Conservation (phyloP, 306 rosid genomes). For the Lablab purpureus region DNA sequence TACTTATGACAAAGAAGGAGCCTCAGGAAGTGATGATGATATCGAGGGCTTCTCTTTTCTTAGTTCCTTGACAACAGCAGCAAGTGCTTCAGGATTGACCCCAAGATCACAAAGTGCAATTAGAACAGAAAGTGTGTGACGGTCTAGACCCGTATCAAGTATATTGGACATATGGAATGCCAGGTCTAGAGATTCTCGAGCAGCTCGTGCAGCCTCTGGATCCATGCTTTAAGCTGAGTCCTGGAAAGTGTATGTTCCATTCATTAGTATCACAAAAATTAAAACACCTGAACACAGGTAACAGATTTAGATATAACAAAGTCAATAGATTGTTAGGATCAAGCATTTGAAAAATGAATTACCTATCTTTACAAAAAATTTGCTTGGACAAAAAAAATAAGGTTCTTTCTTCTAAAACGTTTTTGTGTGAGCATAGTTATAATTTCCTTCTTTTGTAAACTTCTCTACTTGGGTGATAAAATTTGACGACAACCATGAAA, state of each 20-base stretch:
- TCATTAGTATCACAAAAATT: constrained; percentile 10
- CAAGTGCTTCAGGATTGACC: constrained; percentile 79
- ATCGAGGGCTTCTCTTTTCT: constrained; percentile 47
- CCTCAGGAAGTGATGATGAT: constrained; percentile 34
- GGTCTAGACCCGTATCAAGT: constrained; percentile 71
- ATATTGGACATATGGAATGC: constrained; percentile 81
- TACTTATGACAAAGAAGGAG: constrained; percentile 40
- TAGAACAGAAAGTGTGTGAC: constrained; percentile 82
- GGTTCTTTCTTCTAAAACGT: not conserved
- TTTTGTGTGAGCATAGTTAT: not conserved
- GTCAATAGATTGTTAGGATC: not conserved
- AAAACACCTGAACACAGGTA: not conserved
- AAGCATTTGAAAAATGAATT: not conserved
- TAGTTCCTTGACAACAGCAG: constrained; percentile 79
- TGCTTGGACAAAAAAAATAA: not conserved
- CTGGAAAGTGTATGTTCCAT: not conserved
- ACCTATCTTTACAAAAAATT: not conserved
- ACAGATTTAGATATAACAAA: constrained; percentile 18
- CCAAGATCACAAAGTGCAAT: constrained; percentile 86
- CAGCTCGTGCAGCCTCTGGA: constrained; percentile 67
- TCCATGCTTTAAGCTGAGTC: constrained; percentile 56
- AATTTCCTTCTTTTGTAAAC: not conserved
- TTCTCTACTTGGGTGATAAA: not conserved
- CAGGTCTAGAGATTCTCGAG: constrained; percentile 77
- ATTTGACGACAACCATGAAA: not conserved